These are phyloP conservation scores for Posidonia oceanica DNA, from an alignment of 116 monocot species.

Conservation along the genomic window DNA sequence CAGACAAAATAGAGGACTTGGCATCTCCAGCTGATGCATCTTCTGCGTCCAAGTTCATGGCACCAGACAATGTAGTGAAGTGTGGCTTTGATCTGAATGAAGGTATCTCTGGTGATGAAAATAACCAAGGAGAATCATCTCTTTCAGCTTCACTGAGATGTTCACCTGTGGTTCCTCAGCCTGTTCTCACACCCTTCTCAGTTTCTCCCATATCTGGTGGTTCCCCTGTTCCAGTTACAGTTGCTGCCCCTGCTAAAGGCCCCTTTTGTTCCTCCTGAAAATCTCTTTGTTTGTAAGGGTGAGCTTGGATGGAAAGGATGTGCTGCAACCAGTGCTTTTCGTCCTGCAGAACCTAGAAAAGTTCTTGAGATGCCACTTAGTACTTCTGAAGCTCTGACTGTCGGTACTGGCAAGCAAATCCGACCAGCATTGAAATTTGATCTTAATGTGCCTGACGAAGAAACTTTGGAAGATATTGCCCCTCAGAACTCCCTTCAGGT, in stretches of 20 bases:
- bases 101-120: conserved; percentile 66
- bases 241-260: conserved; percentile 95
- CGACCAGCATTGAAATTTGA: conserved; percentile 71
- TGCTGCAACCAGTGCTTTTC: conserved; percentile 93
- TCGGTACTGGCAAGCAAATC: conserved; percentile 19
- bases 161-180: conserved; percentile 28
- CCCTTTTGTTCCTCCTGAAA: conserved; percentile 81
- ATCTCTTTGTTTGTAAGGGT: conserved; percentile 38
- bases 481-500: conserved; percentile 34
- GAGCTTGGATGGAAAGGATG: conserved; percentile 93
- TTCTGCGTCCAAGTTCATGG: conserved; percentile 7
- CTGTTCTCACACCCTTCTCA: conserved; percentile 25
- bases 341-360: conserved; percentile 90
- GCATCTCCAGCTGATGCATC: conserved; percentile 23
- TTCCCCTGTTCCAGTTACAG: conserved; percentile 45
- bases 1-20: conserved; percentile 24
- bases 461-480: conserved; percentile 45
- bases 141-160: conserved; percentile 16
- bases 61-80: conserved; percentile 22
- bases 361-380: conserved; percentile 51
- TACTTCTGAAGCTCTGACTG: conserved; percentile 29
- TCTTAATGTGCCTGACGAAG: conserved; percentile 76
- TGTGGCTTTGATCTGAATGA: conserved; percentile 88
- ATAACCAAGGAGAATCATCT: conserved; percentile 34
- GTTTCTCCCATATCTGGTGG: conserved; percentile 22